phyloP scores from a whole-genome alignment of 257 asterid genomes.

The Lantana camara region DNA sequence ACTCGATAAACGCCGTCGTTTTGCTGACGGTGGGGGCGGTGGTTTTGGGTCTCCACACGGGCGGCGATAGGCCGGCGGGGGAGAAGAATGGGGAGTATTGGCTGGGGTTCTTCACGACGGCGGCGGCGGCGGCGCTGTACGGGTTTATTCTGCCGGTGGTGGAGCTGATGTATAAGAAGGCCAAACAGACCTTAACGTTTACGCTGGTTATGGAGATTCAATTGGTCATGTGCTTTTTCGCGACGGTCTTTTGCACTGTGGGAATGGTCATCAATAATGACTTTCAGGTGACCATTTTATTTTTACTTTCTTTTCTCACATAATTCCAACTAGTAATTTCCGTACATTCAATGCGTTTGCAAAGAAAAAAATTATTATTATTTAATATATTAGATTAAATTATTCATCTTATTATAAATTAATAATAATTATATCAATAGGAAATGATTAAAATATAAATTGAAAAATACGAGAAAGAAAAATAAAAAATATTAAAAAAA shows the following conservation, averaged over 20 bases:
- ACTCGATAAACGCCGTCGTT: conserved; percentile 44
- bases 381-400: no score
- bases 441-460: no score
- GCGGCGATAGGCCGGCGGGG: conserved; percentile 47
- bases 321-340: not conserved
- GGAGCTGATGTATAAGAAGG: conserved; percentile 41
- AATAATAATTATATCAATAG: no score
- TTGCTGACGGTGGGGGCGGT: conserved; percentile 45
- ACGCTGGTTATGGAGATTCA: conserved; percentile 44
- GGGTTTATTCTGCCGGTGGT: conserved; percentile 44
- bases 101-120: conserved; percentile 42
- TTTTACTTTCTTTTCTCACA: not conserved
- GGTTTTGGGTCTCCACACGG: conserved; percentile 41
- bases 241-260: conserved; percentile 37
- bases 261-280: conserved; percentile 48
- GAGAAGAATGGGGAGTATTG: conserved; percentile 35
- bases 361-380: no score
- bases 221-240: conserved; percentile 42
- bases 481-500: no score
- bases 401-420: no score
- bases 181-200: conserved; percentile 27
- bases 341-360: no score
- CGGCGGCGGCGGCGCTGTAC: conserved; percentile 47
- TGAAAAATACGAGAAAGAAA: not conserved
- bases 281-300: conserved; percentile 34